Evolutionary conservation across 1,284 basidiomycete genomes (phyloP).

Genomic region (Moniliophthora roreri): DNA sequence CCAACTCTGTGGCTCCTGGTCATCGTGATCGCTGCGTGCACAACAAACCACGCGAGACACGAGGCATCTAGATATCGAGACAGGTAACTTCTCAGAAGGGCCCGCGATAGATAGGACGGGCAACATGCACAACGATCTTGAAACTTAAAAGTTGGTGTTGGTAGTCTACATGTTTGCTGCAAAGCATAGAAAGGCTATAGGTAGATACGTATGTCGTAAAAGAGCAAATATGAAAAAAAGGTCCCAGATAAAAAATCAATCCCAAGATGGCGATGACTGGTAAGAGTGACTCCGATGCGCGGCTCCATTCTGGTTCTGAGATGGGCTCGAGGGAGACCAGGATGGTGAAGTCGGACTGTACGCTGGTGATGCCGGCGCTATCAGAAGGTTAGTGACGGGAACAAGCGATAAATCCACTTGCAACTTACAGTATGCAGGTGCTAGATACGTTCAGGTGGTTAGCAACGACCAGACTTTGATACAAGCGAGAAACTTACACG

Average conservation of each 20-base stretch:
- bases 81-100: too few relatives aligned
- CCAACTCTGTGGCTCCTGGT: too few relatives aligned
- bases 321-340: slow-evolving; percentile 81
- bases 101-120: too few relatives aligned
- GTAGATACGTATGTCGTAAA: neutral
- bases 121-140: too few relatives aligned
- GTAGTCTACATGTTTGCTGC: neutral
- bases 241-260: slow-evolving; percentile 13
- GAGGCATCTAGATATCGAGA: too few relatives aligned
- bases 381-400: slow-evolving; percentile 17
- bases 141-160: too few relatives aligned
- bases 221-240: neutral
- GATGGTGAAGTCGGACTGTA: slow-evolving; percentile 81
- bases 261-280: slow-evolving; percentile 29
- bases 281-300: slow-evolving; percentile 22
- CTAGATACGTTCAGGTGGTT: slow-evolving; percentile 29
- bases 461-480: slow-evolving; percentile 20
- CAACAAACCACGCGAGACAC: too few relatives aligned
- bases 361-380: slow-evolving; percentile 80
- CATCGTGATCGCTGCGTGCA: too few relatives aligned
- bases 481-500: slow-evolving; percentile 54
- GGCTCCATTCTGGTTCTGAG: slow-evolving; percentile 58
- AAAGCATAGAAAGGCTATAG: neutral
- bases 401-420: slow-evolving; percentile 6
- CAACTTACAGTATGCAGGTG: slow-evolving; percentile 72